phyloP scores from a whole-genome alignment of 257 asterid species.

The Parsonsia alboflavescens region DNA sequence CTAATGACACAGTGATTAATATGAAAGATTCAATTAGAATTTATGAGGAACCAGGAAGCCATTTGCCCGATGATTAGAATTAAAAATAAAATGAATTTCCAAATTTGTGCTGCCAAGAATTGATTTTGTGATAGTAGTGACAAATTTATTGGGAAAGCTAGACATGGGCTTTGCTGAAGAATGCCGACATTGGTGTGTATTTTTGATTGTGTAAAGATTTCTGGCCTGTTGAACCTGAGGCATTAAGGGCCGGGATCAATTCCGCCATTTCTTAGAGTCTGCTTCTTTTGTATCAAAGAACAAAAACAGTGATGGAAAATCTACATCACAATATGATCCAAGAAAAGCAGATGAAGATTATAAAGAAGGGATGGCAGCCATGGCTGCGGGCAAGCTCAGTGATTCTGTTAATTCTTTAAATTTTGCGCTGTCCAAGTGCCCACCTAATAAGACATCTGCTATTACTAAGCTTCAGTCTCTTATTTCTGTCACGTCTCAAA shows the following conservation, averaged over 20 bases:
- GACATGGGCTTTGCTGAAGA: constrained; percentile 42
- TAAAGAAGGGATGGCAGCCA: constrained; percentile 47
- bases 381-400: constrained; percentile 49
- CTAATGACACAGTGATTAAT: neutral
- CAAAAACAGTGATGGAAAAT: constrained; percentile 12
- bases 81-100: neutral
- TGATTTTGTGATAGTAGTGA: neutral
- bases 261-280: constrained; percentile 45
- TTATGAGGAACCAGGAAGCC: neutral
- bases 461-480: constrained; percentile 53
- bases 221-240: constrained; percentile 42
- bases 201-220: constrained; percentile 42
- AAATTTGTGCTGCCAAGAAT: neutral
- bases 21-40: neutral
- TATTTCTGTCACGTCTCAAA: constrained; percentile 39
- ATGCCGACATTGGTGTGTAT: constrained; percentile 42
- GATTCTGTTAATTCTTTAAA: constrained; percentile 42
- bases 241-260: constrained; percentile 54
- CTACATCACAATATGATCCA: constrained; percentile 28
- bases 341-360: constrained; percentile 52
- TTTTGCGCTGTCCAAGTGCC: constrained; percentile 53
- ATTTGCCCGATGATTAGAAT: neutral
- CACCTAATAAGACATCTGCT: constrained; percentile 49
- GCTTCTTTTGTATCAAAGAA: constrained; percentile 19
- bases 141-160: neutral